Percentiles rank a stretch among this genome's conserved stretches.
These are phyloP conservation scores for Paralagenidium karlingii DNA, from an alignment of 352 stramenopile species.

Conservation along the genomic window DNA sequence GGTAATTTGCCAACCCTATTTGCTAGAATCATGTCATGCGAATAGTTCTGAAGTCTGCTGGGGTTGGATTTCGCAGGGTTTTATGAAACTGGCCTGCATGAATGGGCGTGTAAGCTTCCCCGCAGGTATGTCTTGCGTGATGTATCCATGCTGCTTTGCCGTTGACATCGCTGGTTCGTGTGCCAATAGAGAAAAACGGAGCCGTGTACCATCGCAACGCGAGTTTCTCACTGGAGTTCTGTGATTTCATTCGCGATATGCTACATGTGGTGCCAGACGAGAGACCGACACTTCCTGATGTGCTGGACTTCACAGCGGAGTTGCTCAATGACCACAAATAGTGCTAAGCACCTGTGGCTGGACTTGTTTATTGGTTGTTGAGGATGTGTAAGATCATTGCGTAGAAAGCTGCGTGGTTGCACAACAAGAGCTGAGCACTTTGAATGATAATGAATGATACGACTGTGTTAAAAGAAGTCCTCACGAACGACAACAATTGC, in stretches of 20 bases:
- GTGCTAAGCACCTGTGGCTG: constrained; percentile 17
- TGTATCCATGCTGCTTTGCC: constrained; percentile 1
- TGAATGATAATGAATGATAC: no score
- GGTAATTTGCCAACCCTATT: constrained; percentile 16
- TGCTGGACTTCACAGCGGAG: constrained; percentile 72
- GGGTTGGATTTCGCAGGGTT: constrained; percentile 26
- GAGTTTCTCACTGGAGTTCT: constrained; percentile 68
- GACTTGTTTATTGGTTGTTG: no score
- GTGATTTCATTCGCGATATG: constrained; percentile 82
- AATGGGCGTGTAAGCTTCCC: constrained; percentile 70
- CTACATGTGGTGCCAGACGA: constrained; percentile 73
- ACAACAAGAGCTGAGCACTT: no score
- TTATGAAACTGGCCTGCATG: constrained; percentile 74
- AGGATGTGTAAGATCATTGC: no score
- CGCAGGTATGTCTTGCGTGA: constrained; percentile 16
- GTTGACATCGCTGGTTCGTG: not conserved
- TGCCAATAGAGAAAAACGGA: constrained; percentile 47
- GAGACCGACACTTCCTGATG: constrained; percentile 60
- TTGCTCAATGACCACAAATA: constrained; percentile 55
- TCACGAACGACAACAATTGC: no score
- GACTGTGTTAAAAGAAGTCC: no score
- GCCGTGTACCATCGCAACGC: constrained; percentile 47
- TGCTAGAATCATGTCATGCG: no score
- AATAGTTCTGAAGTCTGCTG: no score
- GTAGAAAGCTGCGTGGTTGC: no score